A percentile compares a stretch with the other conserved stretches of the same genome.
phyloP scores from a whole-genome alignment of 768 basidiomycete species.

The Trametes maxima region DNA sequence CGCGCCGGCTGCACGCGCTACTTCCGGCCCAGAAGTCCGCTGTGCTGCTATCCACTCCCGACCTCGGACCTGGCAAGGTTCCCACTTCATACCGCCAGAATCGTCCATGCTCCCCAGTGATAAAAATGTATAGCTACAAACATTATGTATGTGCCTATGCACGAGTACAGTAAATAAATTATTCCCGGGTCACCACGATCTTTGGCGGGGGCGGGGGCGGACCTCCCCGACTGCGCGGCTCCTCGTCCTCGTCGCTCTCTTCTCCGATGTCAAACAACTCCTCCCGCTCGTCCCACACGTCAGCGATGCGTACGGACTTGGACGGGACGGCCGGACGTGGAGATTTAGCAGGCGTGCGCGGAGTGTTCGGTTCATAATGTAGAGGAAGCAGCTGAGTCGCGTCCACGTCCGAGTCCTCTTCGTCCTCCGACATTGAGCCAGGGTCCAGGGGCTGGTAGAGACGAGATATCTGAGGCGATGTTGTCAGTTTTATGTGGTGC shows the following conservation, averaged over 20 bases:
- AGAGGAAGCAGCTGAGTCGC: constrained; percentile 63
- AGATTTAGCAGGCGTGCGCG: constrained; percentile 13
- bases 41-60: background rate
- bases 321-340: constrained; percentile 10
- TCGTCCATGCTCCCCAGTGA: background rate
- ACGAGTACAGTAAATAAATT: constrained; percentile 3
- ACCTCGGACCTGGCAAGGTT: background rate
- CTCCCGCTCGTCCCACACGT: constrained; percentile 81
- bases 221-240: constrained; percentile 8
- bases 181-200: constrained; percentile 25
- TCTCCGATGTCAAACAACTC: constrained; percentile 71
- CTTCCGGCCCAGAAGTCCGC: background rate
- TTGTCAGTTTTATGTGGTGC: no score
- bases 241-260: constrained; percentile 58
- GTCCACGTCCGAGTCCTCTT: constrained; percentile 58
- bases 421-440: constrained; percentile 43
- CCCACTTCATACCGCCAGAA: background rate
- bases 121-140: constrained; percentile 8
- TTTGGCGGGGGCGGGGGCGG: constrained; percentile 25
- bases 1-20: constrained; percentile 15
- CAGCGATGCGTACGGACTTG: constrained; percentile 45
- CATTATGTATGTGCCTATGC: background rate
- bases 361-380: constrained; percentile 33
- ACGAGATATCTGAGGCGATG: constrained; percentile 79
- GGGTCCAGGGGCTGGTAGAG: constrained; percentile 73